These are phyloP conservation scores for Trichoderma sp. DNA, from an alignment of 2,329 filamentous ascomycete genomes.

Conservation along the genomic window DNA sequence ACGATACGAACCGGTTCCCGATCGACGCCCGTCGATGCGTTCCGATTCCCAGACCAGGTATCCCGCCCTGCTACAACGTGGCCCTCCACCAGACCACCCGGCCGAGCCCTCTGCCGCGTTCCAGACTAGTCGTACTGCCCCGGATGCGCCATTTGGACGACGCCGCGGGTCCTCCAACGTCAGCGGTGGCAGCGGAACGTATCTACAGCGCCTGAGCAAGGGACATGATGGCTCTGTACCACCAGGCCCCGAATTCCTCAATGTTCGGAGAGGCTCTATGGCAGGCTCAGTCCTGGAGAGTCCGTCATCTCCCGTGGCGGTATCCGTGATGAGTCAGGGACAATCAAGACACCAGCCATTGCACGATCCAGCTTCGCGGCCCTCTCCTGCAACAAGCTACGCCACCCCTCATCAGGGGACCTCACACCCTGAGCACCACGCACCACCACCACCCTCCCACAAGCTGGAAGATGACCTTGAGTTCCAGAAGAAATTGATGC, in stretches of 20 bases:
- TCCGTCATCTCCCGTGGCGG: slow-evolving; percentile 48
- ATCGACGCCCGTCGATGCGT: slow-evolving; percentile 69
- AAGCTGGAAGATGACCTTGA: slow-evolving; percentile 58
- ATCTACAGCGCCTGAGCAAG: slow-evolving; percentile 59
- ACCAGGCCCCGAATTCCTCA: slow-evolving; percentile 48
- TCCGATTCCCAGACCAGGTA: slow-evolving; percentile 70
- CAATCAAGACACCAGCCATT: slow-evolving; percentile 36
- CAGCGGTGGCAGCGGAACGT: slow-evolving; percentile 78
- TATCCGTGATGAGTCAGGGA: slow-evolving; percentile 36
- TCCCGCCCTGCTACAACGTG: slow-evolving; percentile 77
- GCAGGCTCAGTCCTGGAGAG: slow-evolving; percentile 52
- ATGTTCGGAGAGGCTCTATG: slow-evolving; percentile 52
- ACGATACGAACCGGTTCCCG: slow-evolving; percentile 83
- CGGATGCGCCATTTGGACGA: slow-evolving; percentile 70
- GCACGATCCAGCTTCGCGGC: slow-evolving; percentile 38
- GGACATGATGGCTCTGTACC: slow-evolving; percentile 45
- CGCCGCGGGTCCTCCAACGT: slow-evolving; percentile 88
- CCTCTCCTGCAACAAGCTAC: slow-evolving; percentile 49
- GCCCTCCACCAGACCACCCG: slow-evolving; percentile 64
- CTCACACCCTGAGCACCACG: slow-evolving; percentile 37
- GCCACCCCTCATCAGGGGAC: slow-evolving; percentile 44
- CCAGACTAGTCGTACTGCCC: slow-evolving; percentile 71
- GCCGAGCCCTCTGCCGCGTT: slow-evolving; percentile 86
- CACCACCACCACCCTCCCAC: slow-evolving; percentile 36
- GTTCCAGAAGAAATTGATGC: slow-evolving; percentile 72